Evolutionary conservation across 805 yeast species (phyloP), one percentile per base, ranked within the genome.

Genomic region (Barnettozyma sp.): DNA sequence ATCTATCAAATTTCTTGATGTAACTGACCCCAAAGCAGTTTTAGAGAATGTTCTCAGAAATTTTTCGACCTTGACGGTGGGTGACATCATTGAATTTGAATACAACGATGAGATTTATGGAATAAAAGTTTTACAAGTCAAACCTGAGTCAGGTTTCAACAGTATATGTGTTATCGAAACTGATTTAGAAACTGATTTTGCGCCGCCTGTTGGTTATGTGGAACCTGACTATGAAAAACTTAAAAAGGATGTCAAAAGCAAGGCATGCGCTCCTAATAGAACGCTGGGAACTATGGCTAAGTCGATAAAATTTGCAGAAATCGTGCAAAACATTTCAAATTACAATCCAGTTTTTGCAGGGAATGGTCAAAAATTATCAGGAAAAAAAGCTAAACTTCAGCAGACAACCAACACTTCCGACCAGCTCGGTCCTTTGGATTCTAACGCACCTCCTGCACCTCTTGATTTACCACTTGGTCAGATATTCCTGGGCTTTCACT

Each of bases 181-280:
- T 0, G 98, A 92, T 63, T 68, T 92, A 42, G 95, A 85, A 40
- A 94, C 97, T 0, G 99, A 92, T 55, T 92, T 92, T 65, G 97
- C 97, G 2, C 95, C 98, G 3, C 99, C 99, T 0, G 95, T 90
- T 5, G 99, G 99, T 0, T 92, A 92, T 55, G 95, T 84, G 14
- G 97, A 90, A 55, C 96, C 96, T 2, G 87, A 83, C 44, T 74
- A 73, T 57, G 20, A 60, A 46, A 47, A 56, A 58, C 24, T 38
- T n/a, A 39, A 39, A 27, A 39, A 39, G 25, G 42, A 39, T 18
- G 36, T 26, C 3, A 32, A 39, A 22, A 38, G 40, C 34, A 38
- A 37, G 18, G 27, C 29, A 4, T 14, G 26, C 9, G 26, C 36
- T 12, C 39, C 39, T 3, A 35, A 27, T 10, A 68, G 64, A 5